Conservation (phyloP, 176 grass and related monocot genomes). For the Avena eriantha region DNA sequence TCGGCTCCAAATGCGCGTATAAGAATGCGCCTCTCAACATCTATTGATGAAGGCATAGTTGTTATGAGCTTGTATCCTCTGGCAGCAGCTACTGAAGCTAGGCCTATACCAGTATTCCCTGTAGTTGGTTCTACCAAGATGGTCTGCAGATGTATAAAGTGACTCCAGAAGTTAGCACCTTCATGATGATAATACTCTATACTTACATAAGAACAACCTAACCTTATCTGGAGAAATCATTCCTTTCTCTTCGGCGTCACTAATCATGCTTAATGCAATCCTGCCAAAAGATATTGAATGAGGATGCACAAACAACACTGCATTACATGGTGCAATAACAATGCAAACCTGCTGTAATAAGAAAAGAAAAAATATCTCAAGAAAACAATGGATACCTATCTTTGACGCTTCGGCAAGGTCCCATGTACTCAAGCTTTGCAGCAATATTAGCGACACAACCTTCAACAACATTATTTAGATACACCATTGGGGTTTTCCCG, state of each 20-base stretch:
- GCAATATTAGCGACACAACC: constrained; percentile 87
- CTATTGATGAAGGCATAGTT: constrained; percentile 87
- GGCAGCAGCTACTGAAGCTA: constrained; percentile 86
- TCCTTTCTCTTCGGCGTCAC: constrained; percentile 86
- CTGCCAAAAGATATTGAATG: constrained; percentile 40
- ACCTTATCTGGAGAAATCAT: constrained; percentile 83
- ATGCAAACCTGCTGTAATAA: neutral
- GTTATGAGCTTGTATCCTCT: constrained; percentile 91
- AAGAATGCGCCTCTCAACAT: constrained; percentile 78
- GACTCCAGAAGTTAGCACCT: neutral
- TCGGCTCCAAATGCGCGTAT: constrained; percentile 80
- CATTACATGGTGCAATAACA: neutral
- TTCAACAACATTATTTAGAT: constrained; percentile 86
- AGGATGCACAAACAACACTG: constrained; percentile 22
- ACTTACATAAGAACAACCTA: neutral
- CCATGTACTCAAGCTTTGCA: constrained; percentile 97
- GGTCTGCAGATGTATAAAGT: constrained; percentile 43
- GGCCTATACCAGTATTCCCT: constrained; percentile 80
- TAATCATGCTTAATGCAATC: constrained; percentile 93
- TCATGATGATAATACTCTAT: constrained; percentile 28
- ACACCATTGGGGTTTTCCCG: constrained; percentile 94
- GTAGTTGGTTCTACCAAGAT: constrained; percentile 94
- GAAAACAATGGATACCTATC: constrained; percentile 62
- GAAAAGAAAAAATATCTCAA: too few relatives aligned
- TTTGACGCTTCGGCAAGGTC: constrained; percentile 86